Percentiles rank a stretch among this genome's conserved stretches.
These are phyloP conservation scores for Bocquillonia castaneifolia DNA, from an alignment of 441 rosid species.

Conservation along the genomic window DNA sequence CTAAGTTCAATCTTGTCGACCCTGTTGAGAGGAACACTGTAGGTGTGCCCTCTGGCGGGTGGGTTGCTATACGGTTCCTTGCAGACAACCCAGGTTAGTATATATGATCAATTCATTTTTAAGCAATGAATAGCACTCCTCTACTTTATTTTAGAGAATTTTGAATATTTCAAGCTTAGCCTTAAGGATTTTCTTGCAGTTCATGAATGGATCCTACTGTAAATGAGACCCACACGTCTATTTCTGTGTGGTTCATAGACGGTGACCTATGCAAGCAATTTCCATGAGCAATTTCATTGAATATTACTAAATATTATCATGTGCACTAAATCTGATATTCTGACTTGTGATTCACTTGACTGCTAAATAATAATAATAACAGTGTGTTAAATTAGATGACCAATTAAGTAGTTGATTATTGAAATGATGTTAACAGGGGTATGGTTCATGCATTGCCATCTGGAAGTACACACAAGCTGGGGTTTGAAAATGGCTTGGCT, in stretches of 20 bases:
- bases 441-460: slow-evolving; percentile 51
- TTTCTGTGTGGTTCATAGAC: too few relatives aligned
- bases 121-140: too few relatives aligned
- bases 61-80: slow-evolving; percentile 60
- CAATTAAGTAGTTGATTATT: background rate
- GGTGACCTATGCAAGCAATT: too few relatives aligned
- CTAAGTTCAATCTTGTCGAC: slow-evolving; percentile 57
- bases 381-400: background rate
- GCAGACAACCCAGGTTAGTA: slow-evolving; percentile 67
- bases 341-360: too few relatives aligned
- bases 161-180: too few relatives aligned
- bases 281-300: too few relatives aligned
- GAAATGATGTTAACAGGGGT: slow-evolving; percentile 27
- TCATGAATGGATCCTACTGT: too few relatives aligned
- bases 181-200: too few relatives aligned
- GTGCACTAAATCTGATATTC: too few relatives aligned
- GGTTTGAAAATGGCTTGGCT: slow-evolving; percentile 52
- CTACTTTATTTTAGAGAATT: too few relatives aligned
- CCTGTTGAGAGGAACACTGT: slow-evolving; percentile 73
- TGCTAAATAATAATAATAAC: background rate
- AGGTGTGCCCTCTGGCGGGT: slow-evolving; percentile 67
- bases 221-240: too few relatives aligned
- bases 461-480: slow-evolving; percentile 51
- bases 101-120: background rate
- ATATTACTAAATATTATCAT: too few relatives aligned